Evolutionary conservation across 192 early-diverging fungal species (phyloP).

Genomic region (Entrophospora sp.): DNA sequence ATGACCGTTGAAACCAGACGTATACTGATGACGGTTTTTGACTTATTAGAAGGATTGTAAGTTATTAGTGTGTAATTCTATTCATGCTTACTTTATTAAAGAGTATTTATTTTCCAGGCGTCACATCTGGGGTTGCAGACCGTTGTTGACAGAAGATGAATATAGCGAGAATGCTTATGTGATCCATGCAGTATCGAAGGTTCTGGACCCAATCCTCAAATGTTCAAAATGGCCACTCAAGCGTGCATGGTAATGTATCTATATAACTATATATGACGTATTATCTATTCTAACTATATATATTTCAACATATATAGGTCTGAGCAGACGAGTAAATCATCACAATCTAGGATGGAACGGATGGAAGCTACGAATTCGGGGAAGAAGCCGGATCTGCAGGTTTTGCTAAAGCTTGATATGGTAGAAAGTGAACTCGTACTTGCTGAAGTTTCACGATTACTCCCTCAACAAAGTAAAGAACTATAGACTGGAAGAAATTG

Average conservation of each 20-base stretch:
- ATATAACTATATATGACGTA: background rate
- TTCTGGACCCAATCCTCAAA: background rate
- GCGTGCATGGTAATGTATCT: slow-evolving; percentile 1
- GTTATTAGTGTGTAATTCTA: background rate
- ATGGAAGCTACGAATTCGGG: background rate
- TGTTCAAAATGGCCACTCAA: background rate
- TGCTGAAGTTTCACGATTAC: background rate
- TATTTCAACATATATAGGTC: background rate
- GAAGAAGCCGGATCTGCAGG: background rate
- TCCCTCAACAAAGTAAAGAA: background rate
- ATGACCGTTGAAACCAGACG: background rate
- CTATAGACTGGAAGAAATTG: background rate
- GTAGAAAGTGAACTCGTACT: background rate
- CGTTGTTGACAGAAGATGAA: too few species aligned
- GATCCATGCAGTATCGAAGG: background rate
- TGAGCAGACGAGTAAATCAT: too few species aligned
- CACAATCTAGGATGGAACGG: background rate
- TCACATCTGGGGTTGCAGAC: too few species aligned
- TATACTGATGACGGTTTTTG: background rate
- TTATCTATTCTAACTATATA: background rate
- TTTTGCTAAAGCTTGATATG: background rate
- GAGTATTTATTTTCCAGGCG: background rate
- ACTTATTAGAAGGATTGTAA: background rate
- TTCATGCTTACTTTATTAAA: background rate
- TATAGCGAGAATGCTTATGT: too few species aligned